These are phyloP conservation scores for Prinsepia uniflora DNA, from an alignment of 306 rosid species.

Conservation along the genomic window DNA sequence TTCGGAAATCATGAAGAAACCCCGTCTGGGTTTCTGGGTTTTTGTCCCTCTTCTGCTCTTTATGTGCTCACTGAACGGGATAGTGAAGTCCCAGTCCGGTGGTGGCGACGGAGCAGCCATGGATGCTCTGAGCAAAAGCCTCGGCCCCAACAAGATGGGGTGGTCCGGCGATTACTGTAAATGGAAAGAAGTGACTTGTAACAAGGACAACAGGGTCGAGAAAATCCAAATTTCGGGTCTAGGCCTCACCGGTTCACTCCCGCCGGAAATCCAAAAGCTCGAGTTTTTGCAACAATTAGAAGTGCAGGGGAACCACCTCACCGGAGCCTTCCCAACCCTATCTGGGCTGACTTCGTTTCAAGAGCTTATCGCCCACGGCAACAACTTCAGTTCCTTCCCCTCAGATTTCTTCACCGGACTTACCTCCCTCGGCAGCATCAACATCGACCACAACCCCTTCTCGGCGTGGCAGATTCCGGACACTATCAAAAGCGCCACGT, in stretches of 20 bases:
- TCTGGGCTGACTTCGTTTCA: conserved; percentile 33
- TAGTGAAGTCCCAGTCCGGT: conserved; percentile 26
- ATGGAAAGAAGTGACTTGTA: conserved; percentile 45
- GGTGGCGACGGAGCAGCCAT: conserved; percentile 50
- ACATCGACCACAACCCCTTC: conserved; percentile 46
- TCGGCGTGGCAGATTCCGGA: conserved; percentile 53
- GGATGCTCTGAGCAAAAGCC: conserved; percentile 28
- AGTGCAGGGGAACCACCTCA: conserved; percentile 46
- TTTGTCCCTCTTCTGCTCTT: neutral
- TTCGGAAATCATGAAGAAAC: conserved; percentile 30
- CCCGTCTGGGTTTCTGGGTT: conserved; percentile 27
- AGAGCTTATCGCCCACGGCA: conserved; percentile 39
- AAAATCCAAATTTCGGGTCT: conserved; percentile 50
- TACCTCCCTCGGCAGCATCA: conserved; percentile 27
- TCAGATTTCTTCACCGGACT: conserved; percentile 49
- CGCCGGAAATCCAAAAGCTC: conserved; percentile 39
- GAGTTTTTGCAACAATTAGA: conserved; percentile 39
- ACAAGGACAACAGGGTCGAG: conserved; percentile 22
- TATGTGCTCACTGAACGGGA: neutral
- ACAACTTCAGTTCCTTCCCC: conserved; percentile 49
- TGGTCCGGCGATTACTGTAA: conserved; percentile 58
- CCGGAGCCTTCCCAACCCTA: conserved; percentile 59
- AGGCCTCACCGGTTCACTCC: conserved; percentile 59
- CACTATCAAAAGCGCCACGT: conserved; percentile 28
- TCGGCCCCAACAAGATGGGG: conserved; percentile 33